Percentiles rank a stretch among this genome's conserved stretches.
Conservation (phyloP, 2,329 filamentous ascomycete species). For the Ceratocystis huliohia region DNA sequence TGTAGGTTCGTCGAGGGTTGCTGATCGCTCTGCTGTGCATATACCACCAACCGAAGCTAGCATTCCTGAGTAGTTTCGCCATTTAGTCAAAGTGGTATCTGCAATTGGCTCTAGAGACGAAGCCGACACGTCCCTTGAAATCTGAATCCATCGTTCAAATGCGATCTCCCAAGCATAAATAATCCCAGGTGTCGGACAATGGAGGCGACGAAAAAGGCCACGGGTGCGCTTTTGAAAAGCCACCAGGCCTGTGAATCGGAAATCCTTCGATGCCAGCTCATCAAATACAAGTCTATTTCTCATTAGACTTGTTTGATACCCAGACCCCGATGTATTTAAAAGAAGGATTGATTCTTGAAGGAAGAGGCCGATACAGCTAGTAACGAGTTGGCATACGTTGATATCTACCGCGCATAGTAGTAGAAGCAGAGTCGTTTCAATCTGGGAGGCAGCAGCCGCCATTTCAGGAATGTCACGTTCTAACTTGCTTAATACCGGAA, state of each 20-base stretch:
- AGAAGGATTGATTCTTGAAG: conserved; percentile 46
- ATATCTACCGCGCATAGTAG: conserved; percentile 53
- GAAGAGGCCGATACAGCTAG: conserved; percentile 47
- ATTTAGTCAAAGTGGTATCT: conserved; percentile 47
- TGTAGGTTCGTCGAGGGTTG: conserved; percentile 44
- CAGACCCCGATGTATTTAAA: conserved; percentile 38
- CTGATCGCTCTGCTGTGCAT: conserved; percentile 48
- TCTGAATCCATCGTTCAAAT: conserved; percentile 51
- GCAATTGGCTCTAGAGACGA: conserved; percentile 39
- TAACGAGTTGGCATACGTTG: conserved; percentile 52
- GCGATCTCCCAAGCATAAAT: conserved; percentile 53
- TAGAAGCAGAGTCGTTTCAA: conserved; percentile 51
- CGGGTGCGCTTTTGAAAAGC: conserved; percentile 57
- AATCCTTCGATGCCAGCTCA: conserved; percentile 50
- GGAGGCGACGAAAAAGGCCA: conserved; percentile 45
- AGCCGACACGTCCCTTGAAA: conserved; percentile 51
- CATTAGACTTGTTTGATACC: conserved; percentile 32
- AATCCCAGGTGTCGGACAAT: conserved; percentile 52
- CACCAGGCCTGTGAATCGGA: conserved; percentile 54
- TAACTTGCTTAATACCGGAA: conserved; percentile 30
- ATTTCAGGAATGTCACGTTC: conserved; percentile 44
- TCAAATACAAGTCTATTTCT: conserved; percentile 49
- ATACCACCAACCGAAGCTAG: conserved; percentile 53
- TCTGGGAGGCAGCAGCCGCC: conserved; percentile 38
- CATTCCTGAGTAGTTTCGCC: conserved; percentile 58